Conservation (phyloP, 257 asterid genomes). For the Paraleonurus japonicus region DNA sequence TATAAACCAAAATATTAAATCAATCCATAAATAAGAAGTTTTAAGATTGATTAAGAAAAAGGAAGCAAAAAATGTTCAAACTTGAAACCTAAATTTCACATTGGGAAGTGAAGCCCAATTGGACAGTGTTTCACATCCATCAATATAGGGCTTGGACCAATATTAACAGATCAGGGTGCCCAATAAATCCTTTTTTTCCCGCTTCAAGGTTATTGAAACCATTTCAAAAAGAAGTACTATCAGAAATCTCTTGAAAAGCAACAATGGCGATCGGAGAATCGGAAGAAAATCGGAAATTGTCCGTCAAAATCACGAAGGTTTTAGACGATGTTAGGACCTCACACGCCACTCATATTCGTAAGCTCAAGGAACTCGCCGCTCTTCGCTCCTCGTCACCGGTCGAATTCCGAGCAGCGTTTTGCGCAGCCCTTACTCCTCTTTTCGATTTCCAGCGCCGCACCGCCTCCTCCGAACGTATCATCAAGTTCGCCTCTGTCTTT, state of each 20-base stretch:
- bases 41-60: neutral
- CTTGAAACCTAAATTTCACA: neutral
- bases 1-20: neutral
- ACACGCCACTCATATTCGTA: slow-evolving; percentile 64
- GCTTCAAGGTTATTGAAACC: slow-evolving; percentile 29
- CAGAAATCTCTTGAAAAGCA: slow-evolving; percentile 24
- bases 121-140: neutral
- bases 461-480: slow-evolving; percentile 58
- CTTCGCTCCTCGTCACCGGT: slow-evolving; percentile 45
- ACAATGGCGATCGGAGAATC: slow-evolving; percentile 35
- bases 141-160: neutral
- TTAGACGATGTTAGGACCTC: slow-evolving; percentile 67
- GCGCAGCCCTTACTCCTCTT: slow-evolving; percentile 53
- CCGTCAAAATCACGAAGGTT: slow-evolving; percentile 45
- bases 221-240: slow-evolving; percentile 19
- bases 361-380: slow-evolving; percentile 66
- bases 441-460: slow-evolving; percentile 70
- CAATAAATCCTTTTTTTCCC: slow-evolving; percentile 34
- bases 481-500: slow-evolving; percentile 58
- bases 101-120: no score
- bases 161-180: neutral
- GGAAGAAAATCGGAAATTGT: slow-evolving; percentile 28
- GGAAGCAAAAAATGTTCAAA: neutral
- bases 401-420: slow-evolving; percentile 53
- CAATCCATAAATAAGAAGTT: neutral